phyloP scores from a whole-genome alignment of 305 asterid species.

The Rubia balearica region DNA sequence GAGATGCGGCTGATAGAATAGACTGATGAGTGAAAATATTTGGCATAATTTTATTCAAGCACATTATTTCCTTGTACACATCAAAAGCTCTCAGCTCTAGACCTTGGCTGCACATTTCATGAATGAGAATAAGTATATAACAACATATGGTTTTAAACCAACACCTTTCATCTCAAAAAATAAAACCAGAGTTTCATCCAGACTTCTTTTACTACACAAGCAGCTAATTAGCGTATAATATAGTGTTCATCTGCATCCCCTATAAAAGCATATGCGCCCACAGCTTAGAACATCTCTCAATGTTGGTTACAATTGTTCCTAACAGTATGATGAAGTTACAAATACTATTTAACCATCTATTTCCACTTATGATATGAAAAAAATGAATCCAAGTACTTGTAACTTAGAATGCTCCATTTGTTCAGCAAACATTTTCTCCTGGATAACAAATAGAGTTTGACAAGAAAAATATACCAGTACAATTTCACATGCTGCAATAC shows the following conservation, averaged over 20 bases:
- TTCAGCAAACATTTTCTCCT: too few relatives aligned
- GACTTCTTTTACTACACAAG: conserved; percentile 56
- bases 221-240: conserved; percentile 40
- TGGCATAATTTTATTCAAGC: conserved; percentile 35
- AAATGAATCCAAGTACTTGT: too few relatives aligned
- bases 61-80: conserved; percentile 37
- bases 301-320: conserved; percentile 9
- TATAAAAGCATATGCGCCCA: conserved; percentile 44
- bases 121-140: conserved; percentile 41
- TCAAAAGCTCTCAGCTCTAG: conserved; percentile 38
- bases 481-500: too few relatives aligned
- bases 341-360: too few relatives aligned
- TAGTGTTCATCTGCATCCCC: conserved; percentile 40
- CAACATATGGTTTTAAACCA: conserved; percentile 46
- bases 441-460: too few relatives aligned
- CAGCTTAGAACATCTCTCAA: conserved; percentile 48
- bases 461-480: too few relatives aligned
- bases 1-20: conserved; percentile 45
- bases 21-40: conserved; percentile 39
- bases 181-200: conserved; percentile 48
- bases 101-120: conserved; percentile 63
- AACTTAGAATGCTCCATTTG: too few relatives aligned
- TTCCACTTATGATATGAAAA: too few relatives aligned
- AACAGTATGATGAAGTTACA: too few relatives aligned
- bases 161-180: conserved; percentile 40